Percentiles rank a stretch among this genome's conserved stretches.
Evolutionary conservation across 1,284 basidiomycete genomes (phyloP).

Genomic region (Calocybe gambosa): DNA sequence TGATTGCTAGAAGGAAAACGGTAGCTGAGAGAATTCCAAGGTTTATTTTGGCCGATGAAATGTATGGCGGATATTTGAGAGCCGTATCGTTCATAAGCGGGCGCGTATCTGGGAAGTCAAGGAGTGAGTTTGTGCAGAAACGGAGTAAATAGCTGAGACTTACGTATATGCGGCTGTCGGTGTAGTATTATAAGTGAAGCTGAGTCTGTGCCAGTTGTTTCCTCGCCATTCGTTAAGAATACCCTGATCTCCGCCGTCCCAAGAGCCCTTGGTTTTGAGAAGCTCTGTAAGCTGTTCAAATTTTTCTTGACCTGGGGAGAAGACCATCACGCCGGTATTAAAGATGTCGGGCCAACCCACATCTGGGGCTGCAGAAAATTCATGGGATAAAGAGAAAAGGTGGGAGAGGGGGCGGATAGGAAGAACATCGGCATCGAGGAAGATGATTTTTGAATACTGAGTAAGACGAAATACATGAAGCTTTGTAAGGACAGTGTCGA

Average conservation of each 20-base stretch:
- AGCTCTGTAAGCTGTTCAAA: conserved; percentile 72
- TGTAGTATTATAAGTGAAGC: conserved; percentile 96
- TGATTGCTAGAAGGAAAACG: conserved; percentile 49
- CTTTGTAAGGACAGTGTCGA: conserved; percentile 90
- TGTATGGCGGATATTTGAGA: conserved; percentile 86
- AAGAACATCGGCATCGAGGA: conserved; percentile 94
- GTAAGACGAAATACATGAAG: conserved; percentile 90
- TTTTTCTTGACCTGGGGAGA: conserved; percentile 76
- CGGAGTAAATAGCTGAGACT: conserved; percentile 30
- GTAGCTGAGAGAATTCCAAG: conserved; percentile 74
- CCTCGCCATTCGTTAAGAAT: conserved; percentile 93
- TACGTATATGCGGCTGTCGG: conserved; percentile 96
- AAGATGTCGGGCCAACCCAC: conserved; percentile 99
- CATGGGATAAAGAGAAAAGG: conserved; percentile 73
- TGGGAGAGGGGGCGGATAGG: conserved; percentile 84
- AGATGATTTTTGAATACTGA: conserved; percentile 85
- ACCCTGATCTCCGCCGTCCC: conserved; percentile 98
- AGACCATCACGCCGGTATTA: conserved; percentile 92
- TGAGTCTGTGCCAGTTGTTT: conserved; percentile 82
- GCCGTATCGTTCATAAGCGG: conserved; percentile 91
- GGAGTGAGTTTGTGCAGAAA: conserved; percentile 21
- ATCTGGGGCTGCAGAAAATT: conserved; percentile 89
- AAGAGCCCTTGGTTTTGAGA: conserved; percentile 74
- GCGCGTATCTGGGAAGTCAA: conserved; percentile 67
- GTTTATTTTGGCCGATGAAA: conserved; percentile 93